phyloP scores from a whole-genome alignment of 352 stramenopile species.

The Globisporangium carolinianum region DNA sequence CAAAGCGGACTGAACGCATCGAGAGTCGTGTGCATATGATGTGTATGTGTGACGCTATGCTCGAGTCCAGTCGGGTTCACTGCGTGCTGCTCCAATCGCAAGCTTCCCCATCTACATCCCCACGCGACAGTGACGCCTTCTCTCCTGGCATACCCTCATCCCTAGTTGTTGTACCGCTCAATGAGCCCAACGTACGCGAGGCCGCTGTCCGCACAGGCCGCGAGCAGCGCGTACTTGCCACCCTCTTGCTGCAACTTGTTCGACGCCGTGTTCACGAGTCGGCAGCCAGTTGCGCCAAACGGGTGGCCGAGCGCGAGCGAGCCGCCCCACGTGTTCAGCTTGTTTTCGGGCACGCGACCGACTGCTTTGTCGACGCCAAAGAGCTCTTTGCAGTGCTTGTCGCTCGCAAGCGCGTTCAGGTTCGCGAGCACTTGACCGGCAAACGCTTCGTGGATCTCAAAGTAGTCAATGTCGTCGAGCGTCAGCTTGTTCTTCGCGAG shows the following conservation, averaged over 20 bases:
- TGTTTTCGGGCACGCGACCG: constrained; percentile 89
- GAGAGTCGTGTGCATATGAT: too few species aligned
- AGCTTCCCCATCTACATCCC: background rate
- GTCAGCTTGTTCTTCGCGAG: constrained; percentile 81
- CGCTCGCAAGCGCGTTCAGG: constrained; percentile 91
- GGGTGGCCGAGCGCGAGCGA: constrained; percentile 96
- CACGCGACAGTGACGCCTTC: too few species aligned
- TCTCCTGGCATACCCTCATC: background rate
- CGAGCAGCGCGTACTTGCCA: constrained; percentile 94
- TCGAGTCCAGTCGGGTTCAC: too few species aligned
- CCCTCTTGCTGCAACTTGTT: constrained; percentile 96
- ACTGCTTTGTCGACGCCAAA: constrained; percentile 88
- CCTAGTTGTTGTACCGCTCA: constrained; percentile 81
- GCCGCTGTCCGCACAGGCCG: constrained; percentile 96
- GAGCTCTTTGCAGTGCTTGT: constrained; percentile 94
- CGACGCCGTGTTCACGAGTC: constrained; percentile 95
- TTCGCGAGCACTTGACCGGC: constrained; percentile 97
- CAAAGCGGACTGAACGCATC: too few species aligned
- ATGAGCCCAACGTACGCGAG: constrained; percentile 94
- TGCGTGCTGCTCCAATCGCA: background rate
- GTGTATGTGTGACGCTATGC: too few species aligned
- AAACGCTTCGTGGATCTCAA: constrained; percentile 99
- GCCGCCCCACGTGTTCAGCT: constrained; percentile 97
- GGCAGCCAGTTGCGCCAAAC: constrained; percentile 95
- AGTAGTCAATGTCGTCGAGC: constrained; percentile 95